Evolutionary conservation across 75 land plant species (phyloP).

Genomic region (Chamaecyparis obtusa): DNA sequence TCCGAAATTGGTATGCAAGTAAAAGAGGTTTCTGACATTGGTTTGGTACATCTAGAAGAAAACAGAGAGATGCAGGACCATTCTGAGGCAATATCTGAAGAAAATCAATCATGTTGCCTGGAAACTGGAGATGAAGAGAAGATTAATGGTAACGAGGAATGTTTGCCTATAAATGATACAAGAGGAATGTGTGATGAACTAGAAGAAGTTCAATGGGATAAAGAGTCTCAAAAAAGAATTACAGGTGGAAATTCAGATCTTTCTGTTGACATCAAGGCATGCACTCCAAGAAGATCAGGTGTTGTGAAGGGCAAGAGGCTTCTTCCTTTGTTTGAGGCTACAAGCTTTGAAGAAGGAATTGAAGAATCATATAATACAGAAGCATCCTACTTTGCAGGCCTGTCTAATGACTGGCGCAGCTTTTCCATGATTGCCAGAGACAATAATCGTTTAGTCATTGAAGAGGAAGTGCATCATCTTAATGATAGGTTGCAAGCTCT

Average conservation of each 20-base stretch:
- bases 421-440: conserved; percentile 18
- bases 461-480: conserved; percentile 33
- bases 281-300: not conserved
- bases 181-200: not conserved
- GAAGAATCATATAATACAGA: conserved; percentile 10
- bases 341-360: conserved; percentile 10
- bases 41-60: not conserved
- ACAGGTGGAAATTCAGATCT: not conserved
- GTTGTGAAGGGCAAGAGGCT: conserved; percentile 7
- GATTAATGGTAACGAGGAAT: not conserved
- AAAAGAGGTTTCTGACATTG: not conserved
- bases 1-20: not conserved
- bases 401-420: conserved; percentile 12
- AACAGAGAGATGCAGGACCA: not conserved
- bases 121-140: conserved; percentile 9
- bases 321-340: conserved; percentile 13
- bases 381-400: conserved; percentile 1
- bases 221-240: not conserved
- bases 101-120: not conserved
- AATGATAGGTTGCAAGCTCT: conserved; percentile 43
- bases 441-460: conserved; percentile 22
- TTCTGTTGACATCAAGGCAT: not conserved
- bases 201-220: not conserved
- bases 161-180: not conserved
- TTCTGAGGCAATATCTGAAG: not conserved